Conservation (phyloP, 352 stramenopile species). For the Phytophthora aleatoria region DNA sequence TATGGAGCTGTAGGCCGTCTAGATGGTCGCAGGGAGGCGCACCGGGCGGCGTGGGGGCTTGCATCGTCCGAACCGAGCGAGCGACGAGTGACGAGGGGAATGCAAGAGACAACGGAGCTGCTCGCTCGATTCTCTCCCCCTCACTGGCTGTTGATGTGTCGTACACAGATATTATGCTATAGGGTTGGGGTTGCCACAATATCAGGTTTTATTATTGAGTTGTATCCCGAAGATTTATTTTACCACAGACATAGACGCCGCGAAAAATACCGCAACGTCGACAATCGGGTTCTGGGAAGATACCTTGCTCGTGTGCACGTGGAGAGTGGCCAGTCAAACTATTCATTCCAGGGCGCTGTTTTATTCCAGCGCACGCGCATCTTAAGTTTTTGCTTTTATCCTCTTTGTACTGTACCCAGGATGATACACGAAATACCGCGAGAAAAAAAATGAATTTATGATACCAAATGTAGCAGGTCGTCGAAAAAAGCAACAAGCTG, state of each 20-base stretch:
- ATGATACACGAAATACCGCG: conserved; percentile 1
- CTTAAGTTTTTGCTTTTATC: too few species aligned
- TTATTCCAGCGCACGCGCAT: too few species aligned
- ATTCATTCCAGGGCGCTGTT: too few species aligned
- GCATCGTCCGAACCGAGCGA: conserved; percentile 34
- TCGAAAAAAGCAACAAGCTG: background rate
- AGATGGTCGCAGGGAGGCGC: background rate
- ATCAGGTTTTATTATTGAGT: conserved; percentile 7
- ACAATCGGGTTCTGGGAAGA: background rate
- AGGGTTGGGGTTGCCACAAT: conserved; percentile 2
- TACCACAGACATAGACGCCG: conserved; percentile 26
- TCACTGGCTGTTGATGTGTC: conserved; percentile 34
- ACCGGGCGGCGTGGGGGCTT: conserved; percentile 46
- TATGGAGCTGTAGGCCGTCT: background rate
- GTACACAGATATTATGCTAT: conserved; percentile 17
- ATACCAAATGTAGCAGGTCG: background rate
- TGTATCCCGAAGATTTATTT: conserved; percentile 7
- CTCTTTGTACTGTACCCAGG: background rate
- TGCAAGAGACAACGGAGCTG: conserved; percentile 31
- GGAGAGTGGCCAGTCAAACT: too few species aligned
- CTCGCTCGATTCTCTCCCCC: conserved; percentile 35
- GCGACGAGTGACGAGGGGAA: conserved; percentile 24
- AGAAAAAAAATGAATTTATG: background rate
- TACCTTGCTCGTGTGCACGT: too few species aligned
- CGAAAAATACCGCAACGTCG: conserved; percentile 5